Percentiles rank a stretch among this genome's conserved stretches.
Conservation (phyloP, 352 stramenopile genomes). For the Phytophthora melonis region DNA sequence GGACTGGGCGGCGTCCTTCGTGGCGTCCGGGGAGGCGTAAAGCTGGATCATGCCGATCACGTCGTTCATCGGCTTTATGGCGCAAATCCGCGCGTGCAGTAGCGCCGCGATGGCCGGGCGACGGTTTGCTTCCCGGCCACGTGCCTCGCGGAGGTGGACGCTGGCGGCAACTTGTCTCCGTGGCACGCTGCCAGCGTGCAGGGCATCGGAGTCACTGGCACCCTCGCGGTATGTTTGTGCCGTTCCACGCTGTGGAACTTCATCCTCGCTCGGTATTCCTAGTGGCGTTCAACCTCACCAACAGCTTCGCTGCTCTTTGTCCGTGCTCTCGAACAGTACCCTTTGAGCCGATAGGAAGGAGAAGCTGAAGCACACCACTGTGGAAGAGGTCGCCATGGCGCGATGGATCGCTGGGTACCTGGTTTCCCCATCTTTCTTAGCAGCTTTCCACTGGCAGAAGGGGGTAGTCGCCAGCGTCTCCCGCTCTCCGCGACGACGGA, state of each 20-base stretch:
- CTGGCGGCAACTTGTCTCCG: constrained; percentile 78
- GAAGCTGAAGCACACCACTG: constrained; percentile 2
- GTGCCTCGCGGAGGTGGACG: constrained; percentile 85
- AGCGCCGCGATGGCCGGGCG: constrained; percentile 93
- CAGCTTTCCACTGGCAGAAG: constrained; percentile 83
- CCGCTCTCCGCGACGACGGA: constrained; percentile 31
- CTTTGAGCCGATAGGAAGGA: constrained; percentile 3
- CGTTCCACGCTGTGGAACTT: constrained; percentile 91
- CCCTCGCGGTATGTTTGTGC: constrained; percentile 80
- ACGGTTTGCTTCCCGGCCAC: constrained; percentile 92
- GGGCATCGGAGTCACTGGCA: constrained; percentile 56
- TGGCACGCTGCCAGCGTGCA: constrained; percentile 68
- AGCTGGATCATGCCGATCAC: constrained; percentile 95
- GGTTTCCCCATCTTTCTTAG: constrained; percentile 68
- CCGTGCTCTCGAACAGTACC: constrained; percentile 46
- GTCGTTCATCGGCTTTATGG: constrained; percentile 95
- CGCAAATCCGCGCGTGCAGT: constrained; percentile 92
- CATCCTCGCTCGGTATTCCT: constrained; percentile 92
- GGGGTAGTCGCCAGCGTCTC: constrained; percentile 53
- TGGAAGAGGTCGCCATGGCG: constrained; percentile 38
- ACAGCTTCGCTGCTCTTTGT: constrained; percentile 83
- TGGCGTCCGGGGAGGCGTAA: constrained; percentile 94
- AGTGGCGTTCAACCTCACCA: constrained; percentile 92
- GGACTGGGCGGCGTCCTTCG: constrained; percentile 84
- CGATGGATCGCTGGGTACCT: constrained; percentile 61